Evolutionary conservation across 352 stramenopile species (phyloP), one percentile per base, ranked within the genome.

Genomic region (Blastocystis sp.): DNA sequence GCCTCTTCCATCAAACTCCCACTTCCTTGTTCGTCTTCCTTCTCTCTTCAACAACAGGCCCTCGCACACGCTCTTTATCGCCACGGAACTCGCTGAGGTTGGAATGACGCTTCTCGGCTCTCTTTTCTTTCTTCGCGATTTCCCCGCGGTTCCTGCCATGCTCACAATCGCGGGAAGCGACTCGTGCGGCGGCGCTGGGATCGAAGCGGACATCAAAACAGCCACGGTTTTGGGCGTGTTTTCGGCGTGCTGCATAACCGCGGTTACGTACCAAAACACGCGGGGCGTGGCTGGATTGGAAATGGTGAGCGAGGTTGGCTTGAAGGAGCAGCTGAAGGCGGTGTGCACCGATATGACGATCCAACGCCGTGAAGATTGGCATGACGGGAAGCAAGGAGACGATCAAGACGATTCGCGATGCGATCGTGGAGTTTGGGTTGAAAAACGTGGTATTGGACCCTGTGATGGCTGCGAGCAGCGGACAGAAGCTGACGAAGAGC

Each of bases 131-230:
- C 21, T 11, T 19, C 40, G 43, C n/a, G 7, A 38, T 21, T 40
- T 71, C 43, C 74, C 74, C 28, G 14, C 5, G 2, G 28, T 89
- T 1, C 88, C 88, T 5, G 90, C 90, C 10, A 92, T 97, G 23
- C 94, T 96, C 62, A 96, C 93, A 23, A 96, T 98, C 82, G 94
- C 95, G 2, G 95, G 95, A 71, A 96, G 92, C 1, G 95, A 98
- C 90, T 96, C 93, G 9, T 94, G 94, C 17, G 95, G 93, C 41
- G 93, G 93, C 28, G 95, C 95, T 3, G 95, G 95, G 43, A 94
- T 97, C 71, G 94, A 97, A 90, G 95, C 94, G 21, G 95, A 98
- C 86, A 89, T 97, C 81, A 95, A 96, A 88, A 91, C 94, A 23
- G 96, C 96, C 61, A 94, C 95, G 48, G 91, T 91, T 45, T 91